Evolutionary conservation across 202 grass and related monocot species (phyloP), one percentile per base, ranked within the genome.

Genomic region (Elaeis oleifera): DNA sequence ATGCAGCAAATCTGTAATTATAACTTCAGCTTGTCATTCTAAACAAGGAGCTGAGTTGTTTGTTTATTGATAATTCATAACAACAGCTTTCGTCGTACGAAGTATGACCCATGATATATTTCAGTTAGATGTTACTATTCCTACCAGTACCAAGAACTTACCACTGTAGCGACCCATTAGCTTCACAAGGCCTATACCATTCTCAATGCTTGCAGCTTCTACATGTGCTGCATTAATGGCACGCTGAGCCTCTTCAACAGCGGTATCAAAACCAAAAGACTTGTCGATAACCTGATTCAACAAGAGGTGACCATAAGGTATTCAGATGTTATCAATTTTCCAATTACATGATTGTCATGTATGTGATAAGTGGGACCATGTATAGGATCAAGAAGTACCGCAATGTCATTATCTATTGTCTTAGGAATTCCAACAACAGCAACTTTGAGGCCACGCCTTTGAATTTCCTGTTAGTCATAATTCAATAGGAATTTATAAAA

Each of bases 381-480:
- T 44, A 19, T 54, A 55, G 36, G 27, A 54, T 54, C 16, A 36
- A 39, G 50, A 18, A 39, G 27, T 56, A 68, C 65, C 65, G 65
- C 65, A 56, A 68, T 68, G 52, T 68, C 65, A 68, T 68, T 68
- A 56, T 68, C 65, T 36, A 68, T 68, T 68, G 65, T 68, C 65
- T 68, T 68, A 1, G 65, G 65, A 56, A 68, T 68, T 18, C 65
- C 65, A 23, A 52, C 65, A 56, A 68, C 65, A 56, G 18, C n/a
- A 68, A 68, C 65, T 56, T 56, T 56, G 26, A 68, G 65, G 1
- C 65, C 52, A 56, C 53, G 65, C 18, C 65, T 68, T 39, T 26
- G 65, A 68, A 68, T 68, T 68, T 68, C 65, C 65, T 68, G 51
- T 20, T 51, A 44, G 20, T 23, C 16, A 16, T 49, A 52, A 39